phyloP scores from a whole-genome alignment of 1,284 basidiomycete genomes.

The Heterobasidion occidentale region DNA sequence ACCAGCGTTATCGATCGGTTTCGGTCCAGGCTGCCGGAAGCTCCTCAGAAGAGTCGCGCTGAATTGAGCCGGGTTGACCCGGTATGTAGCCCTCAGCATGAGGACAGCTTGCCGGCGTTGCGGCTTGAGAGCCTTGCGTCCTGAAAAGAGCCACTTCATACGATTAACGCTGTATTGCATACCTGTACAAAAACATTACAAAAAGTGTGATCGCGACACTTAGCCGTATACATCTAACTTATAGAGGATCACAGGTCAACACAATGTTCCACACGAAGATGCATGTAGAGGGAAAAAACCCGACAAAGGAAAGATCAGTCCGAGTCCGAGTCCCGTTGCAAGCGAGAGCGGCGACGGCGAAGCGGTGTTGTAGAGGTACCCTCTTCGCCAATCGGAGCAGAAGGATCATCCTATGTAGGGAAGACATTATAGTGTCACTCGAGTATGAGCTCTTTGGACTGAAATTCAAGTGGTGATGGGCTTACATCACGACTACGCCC shows the following conservation, averaged over 20 bases:
- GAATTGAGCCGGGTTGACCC: too few relatives aligned
- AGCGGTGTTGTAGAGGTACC: not conserved
- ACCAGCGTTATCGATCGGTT: too few relatives aligned
- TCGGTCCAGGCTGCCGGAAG: too few relatives aligned
- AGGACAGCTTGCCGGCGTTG: too few relatives aligned
- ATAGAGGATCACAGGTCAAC: not conserved
- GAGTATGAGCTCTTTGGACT: too few relatives aligned
- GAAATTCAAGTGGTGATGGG: too few relatives aligned
- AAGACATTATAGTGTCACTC: too few relatives aligned
- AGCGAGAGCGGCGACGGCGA: not conserved
- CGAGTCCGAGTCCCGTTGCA: not conserved
- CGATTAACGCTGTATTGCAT: not conserved
- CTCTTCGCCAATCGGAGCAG: not conserved
- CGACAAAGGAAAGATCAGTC: not conserved
- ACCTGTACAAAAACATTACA: not conserved
- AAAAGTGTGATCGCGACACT: not conserved
- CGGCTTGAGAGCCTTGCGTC: too few relatives aligned
- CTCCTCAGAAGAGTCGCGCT: too few relatives aligned
- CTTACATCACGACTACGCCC: constrained; percentile 2
- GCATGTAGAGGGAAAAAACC: not conserved
- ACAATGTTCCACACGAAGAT: not conserved
- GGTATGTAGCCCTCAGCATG: too few relatives aligned
- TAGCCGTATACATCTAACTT: not conserved
- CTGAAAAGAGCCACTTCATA: too few relatives aligned
- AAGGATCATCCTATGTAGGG: not conserved